A percentile compares a stretch with the other conserved stretches of the same genome.
Conservation (phyloP, 2,329 filamentous ascomycete species). For the Gremmenia infestans region DNA sequence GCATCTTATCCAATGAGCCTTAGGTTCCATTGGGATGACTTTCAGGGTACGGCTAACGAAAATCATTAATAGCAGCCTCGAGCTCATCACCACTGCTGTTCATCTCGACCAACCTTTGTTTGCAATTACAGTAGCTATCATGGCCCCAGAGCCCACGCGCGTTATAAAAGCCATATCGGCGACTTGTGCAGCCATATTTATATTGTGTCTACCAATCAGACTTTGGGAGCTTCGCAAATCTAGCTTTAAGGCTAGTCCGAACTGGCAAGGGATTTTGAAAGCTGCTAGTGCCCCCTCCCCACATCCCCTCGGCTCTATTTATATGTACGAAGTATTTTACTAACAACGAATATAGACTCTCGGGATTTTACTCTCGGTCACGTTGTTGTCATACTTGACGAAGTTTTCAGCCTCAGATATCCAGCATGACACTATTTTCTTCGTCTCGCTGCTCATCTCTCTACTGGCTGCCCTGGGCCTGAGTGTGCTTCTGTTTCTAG, state of each 20-base stretch:
- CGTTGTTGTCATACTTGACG: background rate
- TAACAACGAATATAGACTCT: slow-evolving; percentile 1
- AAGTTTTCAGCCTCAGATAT: background rate
- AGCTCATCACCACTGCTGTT: no score
- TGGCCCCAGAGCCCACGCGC: background rate
- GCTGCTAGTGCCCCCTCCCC: background rate
- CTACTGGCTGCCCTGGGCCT: slow-evolving; percentile 13
- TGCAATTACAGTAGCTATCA: background rate
- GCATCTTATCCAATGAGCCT: no score
- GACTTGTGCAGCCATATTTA: background rate
- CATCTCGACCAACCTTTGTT: no score
- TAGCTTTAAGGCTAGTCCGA: background rate
- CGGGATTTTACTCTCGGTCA: slow-evolving; percentile 1
- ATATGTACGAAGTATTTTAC: background rate
- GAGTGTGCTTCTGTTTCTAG: slow-evolving; percentile 13
- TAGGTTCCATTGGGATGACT: no score
- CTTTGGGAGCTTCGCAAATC: slow-evolving; percentile 1
- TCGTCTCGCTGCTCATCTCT: slow-evolving; percentile 10
- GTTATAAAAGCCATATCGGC: background rate
- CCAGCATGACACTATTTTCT: background rate
- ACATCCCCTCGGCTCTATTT: background rate
- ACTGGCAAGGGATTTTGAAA: slow-evolving; percentile 3
- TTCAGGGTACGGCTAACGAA: no score
- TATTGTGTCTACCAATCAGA: slow-evolving; percentile 5
- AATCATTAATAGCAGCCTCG: no score